These are phyloP conservation scores for Penicillium angulare DNA, from an alignment of 495 filamentous ascomycete species.

Conservation along the genomic window DNA sequence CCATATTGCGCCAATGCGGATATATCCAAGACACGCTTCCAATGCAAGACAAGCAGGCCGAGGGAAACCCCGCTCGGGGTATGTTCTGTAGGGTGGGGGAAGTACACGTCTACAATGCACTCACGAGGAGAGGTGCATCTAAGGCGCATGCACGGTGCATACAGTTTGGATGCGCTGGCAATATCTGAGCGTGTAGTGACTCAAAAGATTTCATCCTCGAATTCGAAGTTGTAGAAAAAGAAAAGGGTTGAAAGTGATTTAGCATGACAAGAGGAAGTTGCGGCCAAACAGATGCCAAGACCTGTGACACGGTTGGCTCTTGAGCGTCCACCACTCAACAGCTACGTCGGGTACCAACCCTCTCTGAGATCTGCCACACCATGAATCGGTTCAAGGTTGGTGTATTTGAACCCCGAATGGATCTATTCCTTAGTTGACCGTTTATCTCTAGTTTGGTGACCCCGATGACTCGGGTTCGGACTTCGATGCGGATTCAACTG, in stretches of 20 bases:
- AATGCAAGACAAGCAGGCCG: constrained; percentile 18
- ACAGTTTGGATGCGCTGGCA: constrained; percentile 16
- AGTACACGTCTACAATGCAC: constrained; percentile 13
- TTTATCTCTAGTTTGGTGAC: constrained; percentile 44
- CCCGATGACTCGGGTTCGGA: constrained; percentile 53
- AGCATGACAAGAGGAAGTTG: background rate
- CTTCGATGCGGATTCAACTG: constrained; percentile 59
- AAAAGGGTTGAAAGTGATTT: background rate
- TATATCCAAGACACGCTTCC: constrained; percentile 7
- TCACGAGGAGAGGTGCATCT: constrained; percentile 19
- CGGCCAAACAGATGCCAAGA: constrained; percentile 24
- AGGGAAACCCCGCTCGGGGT: constrained; percentile 19
- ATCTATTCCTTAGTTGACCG: background rate
- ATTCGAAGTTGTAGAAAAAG: background rate
- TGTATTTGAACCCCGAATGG: background rate
- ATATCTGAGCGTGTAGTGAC: background rate
- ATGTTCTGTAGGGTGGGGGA: constrained; percentile 5
- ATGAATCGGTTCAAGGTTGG: constrained; percentile 30
- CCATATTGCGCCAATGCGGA: constrained; percentile 26
- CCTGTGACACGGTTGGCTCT: constrained; percentile 13
- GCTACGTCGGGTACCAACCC: constrained; percentile 1
- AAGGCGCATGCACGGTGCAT: constrained; percentile 21
- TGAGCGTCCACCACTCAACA: constrained; percentile 16
- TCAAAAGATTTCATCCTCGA: background rate
- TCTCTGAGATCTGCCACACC: constrained; percentile 7